Base-by-base conservation (phyloP, 2,329 filamentous ascomycete species). In the Fusarium graminum region DNA sequence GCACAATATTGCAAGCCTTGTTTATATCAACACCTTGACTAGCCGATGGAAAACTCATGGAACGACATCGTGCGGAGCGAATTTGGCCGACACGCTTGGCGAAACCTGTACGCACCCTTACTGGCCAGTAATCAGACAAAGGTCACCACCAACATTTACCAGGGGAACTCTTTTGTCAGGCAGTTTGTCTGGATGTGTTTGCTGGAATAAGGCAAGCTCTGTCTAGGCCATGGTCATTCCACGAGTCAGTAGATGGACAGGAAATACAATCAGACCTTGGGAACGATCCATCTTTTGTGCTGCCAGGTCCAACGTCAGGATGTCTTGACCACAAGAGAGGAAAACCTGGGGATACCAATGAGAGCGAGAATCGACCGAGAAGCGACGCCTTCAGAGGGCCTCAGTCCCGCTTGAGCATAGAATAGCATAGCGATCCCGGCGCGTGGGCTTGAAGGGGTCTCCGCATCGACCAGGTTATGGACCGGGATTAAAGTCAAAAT, bases 321-420 rank as follows among this genome's bases (percentile, higher is more conserved):
- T 22, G 22, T 22, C 22, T 22, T 22, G 22, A 22, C 6, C 6
- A 22, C 44, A 44, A 45, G 22, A 52, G 26, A 42, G 50, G 28
- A 65, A 69, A 71, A 69, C 38, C 66, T 58, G 68, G 70, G 70
- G 70, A 71, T 72, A 67, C 70, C 70, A 72, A 72, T 72, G 59
- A 70, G 67, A 70, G 17, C n/a, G 38, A 56, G 49, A 52, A 39
- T 59, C 49, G 52, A 17, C 70, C 70, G 70, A 72, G 67, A 72
- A 72, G 70, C 70, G 70, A 69, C 45, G 59, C 54, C 49, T 57
- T 54, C 58, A 44, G 50, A 55, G 46, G 46, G 34, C 30, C 44
- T 59, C 49, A 64, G 59, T 56, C 59, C 64, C 65, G 65, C 64
- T 58, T 16, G 34, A 36, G 8, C 32, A 34, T n/a, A n/a, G n/a